Evolutionary conservation across 2,329 filamentous ascomycete species (phyloP).

Genomic region (Cladosporium sp.): DNA sequence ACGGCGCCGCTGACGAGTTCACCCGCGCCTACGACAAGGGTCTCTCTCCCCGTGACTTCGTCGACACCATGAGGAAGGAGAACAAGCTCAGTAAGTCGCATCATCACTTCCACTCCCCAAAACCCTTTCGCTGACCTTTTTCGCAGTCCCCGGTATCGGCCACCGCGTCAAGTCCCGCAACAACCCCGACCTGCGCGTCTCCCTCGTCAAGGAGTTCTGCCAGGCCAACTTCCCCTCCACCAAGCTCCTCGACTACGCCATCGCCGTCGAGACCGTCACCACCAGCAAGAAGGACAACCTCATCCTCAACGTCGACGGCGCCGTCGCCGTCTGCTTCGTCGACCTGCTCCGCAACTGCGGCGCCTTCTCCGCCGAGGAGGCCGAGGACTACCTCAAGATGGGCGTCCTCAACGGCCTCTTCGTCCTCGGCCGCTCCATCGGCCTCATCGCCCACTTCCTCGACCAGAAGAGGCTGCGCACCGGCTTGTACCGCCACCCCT

Average conservation of each 20-base stretch:
- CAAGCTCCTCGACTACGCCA: slow-evolving; percentile 97
- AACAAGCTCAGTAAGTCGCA: slow-evolving; percentile 82
- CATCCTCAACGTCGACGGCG: slow-evolving; percentile 97
- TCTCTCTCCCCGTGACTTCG: slow-evolving; percentile 95
- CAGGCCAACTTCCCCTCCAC: slow-evolving; percentile 93
- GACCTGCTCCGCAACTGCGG: slow-evolving; percentile 96
- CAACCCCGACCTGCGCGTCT: slow-evolving; percentile 98
- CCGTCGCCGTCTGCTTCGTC: slow-evolving; percentile 97
- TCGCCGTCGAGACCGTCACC: slow-evolving; percentile 95
- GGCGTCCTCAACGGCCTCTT: slow-evolving; percentile 99
- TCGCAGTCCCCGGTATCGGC: slow-evolving; percentile 81
- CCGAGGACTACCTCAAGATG: slow-evolving; percentile 98
- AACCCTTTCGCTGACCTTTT: slow-evolving; percentile 23
- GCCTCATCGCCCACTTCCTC: slow-evolving; percentile 98
- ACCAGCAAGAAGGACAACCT: slow-evolving; percentile 99
- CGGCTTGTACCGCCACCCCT: slow-evolving; percentile 94
- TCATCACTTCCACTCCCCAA: neutral
- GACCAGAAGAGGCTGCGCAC: slow-evolving; percentile 99
- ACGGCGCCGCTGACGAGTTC: slow-evolving; percentile 97
- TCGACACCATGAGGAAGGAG: slow-evolving; percentile 97
- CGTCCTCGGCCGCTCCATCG: slow-evolving; percentile 92
- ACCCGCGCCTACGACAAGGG: slow-evolving; percentile 97
- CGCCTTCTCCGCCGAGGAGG: slow-evolving; percentile 91
- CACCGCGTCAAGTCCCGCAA: slow-evolving; percentile 99
- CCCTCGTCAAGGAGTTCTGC: slow-evolving; percentile 98